phyloP scores from a whole-genome alignment of 2,329 filamentous ascomycete species.

The Aspergillus oerlinghausenensis region DNA sequence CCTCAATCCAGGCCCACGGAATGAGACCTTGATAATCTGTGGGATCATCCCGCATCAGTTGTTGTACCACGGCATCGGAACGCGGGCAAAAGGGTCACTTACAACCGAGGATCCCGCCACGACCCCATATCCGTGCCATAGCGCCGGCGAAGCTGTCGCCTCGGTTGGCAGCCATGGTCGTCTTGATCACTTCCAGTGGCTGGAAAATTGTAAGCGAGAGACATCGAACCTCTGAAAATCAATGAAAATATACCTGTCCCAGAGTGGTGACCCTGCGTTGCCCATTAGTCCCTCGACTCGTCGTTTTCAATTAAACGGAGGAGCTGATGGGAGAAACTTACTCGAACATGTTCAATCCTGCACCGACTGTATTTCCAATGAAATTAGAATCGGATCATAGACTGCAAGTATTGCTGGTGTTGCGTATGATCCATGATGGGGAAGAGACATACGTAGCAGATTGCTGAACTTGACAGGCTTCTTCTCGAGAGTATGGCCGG shows the following conservation, averaged over 20 bases:
- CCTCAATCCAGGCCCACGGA: constrained; percentile 99
- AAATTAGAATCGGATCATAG: constrained; percentile 19
- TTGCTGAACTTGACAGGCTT: constrained; percentile 99
- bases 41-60: constrained; percentile 10
- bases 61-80: constrained; percentile 12
- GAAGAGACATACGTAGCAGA: constrained; percentile 61
- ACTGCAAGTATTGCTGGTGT: background rate
- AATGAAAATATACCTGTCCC: constrained; percentile 51
- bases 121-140: constrained; percentile 82
- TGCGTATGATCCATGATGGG: background rate
- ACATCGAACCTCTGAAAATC: constrained; percentile 2
- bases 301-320: background rate
- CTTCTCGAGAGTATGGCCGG: constrained; percentile 72
- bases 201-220: constrained; percentile 56
- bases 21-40: constrained; percentile 98
- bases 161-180: constrained; percentile 97
- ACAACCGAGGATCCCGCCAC: constrained; percentile 93
- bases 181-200: constrained; percentile 98
- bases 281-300: constrained; percentile 13
- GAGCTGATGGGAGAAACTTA: constrained; percentile 36
- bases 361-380: constrained; percentile 56
- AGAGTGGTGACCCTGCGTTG: constrained; percentile 58
- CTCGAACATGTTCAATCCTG: constrained; percentile 95
- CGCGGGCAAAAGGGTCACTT: constrained; percentile 40
- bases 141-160: constrained; percentile 78